These are phyloP conservation scores for Daldinia concentrica DNA, from an alignment of 495 filamentous ascomycete genomes.

Conservation along the genomic window DNA sequence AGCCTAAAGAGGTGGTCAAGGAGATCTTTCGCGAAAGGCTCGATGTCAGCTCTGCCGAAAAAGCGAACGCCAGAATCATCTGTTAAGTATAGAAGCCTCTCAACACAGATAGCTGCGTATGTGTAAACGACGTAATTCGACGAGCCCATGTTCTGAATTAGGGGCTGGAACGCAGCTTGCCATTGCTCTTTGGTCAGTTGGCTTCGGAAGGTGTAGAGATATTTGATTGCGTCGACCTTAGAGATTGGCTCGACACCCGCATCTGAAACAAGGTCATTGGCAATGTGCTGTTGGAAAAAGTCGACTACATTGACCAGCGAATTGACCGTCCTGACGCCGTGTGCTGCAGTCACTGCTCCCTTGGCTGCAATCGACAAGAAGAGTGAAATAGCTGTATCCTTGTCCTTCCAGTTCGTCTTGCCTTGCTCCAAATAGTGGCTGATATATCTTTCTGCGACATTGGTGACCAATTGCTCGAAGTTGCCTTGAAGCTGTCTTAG, in stretches of 20 bases:
- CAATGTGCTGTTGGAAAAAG: constrained; percentile 92
- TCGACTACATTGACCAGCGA: constrained; percentile 82
- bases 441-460: constrained; percentile 82
- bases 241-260: constrained; percentile 79
- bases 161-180: constrained; percentile 83
- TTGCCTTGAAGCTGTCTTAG: constrained; percentile 84
- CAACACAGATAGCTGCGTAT: constrained; percentile 93
- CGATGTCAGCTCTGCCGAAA: constrained; percentile 75
- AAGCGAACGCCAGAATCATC: constrained; percentile 76
- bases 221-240: constrained; percentile 98
- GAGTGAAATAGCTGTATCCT: constrained; percentile 95
- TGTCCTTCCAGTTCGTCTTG: constrained; percentile 87
- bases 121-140: constrained; percentile 95
- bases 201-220: constrained; percentile 92
- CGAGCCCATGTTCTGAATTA: constrained; percentile 88
- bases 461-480: constrained; percentile 84
- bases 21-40: constrained; percentile 82
- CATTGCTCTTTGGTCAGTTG: constrained; percentile 86
- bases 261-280: constrained; percentile 76
- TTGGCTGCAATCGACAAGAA: constrained; percentile 95
- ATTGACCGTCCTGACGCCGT: constrained; percentile 91
- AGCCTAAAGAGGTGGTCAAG: constrained; percentile 91
- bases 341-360: constrained; percentile 80
- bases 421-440: constrained; percentile 78
- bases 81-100: constrained; percentile 85